phyloP scores from a whole-genome alignment of 805 yeast species.

The Cyberlindnera galapagoensis region DNA sequence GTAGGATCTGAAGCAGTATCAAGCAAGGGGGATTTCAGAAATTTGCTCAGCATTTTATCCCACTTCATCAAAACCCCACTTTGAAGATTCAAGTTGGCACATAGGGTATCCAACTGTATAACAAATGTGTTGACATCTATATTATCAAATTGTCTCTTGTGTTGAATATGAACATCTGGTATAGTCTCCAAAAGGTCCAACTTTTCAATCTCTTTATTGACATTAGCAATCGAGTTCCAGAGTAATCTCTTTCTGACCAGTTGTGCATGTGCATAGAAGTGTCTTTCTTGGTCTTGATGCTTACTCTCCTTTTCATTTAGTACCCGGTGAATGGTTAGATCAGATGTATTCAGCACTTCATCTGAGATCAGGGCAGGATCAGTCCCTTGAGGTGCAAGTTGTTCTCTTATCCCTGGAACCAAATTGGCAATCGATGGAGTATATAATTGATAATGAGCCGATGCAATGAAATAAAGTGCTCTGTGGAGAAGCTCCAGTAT shows the following conservation, averaged over 20 bases:
- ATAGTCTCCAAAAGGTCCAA: conserved; percentile 2
- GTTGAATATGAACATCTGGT: neutral
- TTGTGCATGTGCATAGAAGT: conserved; percentile 58
- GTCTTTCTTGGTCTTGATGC: conserved; percentile 42
- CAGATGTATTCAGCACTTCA: conserved; percentile 21
- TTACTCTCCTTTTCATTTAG: conserved; percentile 25
- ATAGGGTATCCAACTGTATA: conserved; percentile 10
- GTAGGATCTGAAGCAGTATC: conserved; percentile 36
- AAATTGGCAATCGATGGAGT: conserved; percentile 25
- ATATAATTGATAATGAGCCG: conserved; percentile 57
- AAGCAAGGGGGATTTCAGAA: conserved; percentile 45
- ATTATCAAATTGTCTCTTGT: conserved; percentile 1
- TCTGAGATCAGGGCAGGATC: conserved; percentile 8
- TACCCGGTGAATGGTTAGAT: conserved; percentile 15
- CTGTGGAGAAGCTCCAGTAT: conserved; percentile 65
- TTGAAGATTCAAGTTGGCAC: conserved; percentile 42
- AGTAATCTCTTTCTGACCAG: conserved; percentile 46
- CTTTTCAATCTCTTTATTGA: conserved; percentile 5
- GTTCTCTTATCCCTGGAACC: conserved; percentile 22
- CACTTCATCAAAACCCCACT: conserved; percentile 44
- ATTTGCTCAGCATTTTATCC: conserved; percentile 35
- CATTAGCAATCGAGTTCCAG: conserved; percentile 25
- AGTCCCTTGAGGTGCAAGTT: conserved; percentile 3
- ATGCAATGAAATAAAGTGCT: conserved; percentile 69
- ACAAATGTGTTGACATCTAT: conserved; percentile 12